Base-by-base conservation (phyloP, 495 filamentous ascomycete genomes). In the Aspergillus coremiiformis region DNA sequence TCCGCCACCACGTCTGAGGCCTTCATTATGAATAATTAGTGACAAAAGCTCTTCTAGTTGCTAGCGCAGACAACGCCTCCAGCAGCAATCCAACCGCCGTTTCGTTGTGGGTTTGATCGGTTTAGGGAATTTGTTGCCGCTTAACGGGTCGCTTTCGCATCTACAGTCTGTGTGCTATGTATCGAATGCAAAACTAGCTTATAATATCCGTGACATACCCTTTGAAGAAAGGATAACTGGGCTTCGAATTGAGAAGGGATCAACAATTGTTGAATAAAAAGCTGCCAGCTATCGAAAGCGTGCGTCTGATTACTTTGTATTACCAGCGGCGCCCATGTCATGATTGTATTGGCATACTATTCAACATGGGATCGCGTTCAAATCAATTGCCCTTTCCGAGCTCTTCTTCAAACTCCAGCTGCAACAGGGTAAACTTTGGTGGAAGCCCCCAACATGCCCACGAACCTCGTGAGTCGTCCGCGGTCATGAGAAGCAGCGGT, bases 321-420 rank as follows among this genome's bases (percentile, higher is more conserved):
- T 29, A 43, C 22, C 22, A 14, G 15, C 39, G 15, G 35, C 23
- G 17, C 48, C 48, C 33, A 60, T 60, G 57, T 35, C 19, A 48
- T 24, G 51, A 15, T 33, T 39, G 23, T 7, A 48, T 14, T 53
- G 43, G 51, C 20, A 44, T 14, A 37, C 24, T 37, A 24, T 29
- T 51, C 44, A 47, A 47, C 43, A 60, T 60, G 57, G 53, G 53
- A 47, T 60, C 49, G 41, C 53, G 51, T 51, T 54, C 55, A 14
- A 44, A 47, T 37, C 19, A 49, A 23, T 52, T 44, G 42, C 37
- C 53, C 24, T 30, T 27, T 21, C 19, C 27, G 29, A 17, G 29
- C 32, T 30, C 46, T n/a, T 19, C 17, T 21, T 45, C 39, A 20
- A 39, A 32, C 27, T 4, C 10, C 22, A 53, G 27, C 47, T 4